A percentile compares a stretch with the other conserved stretches of the same genome.
Evolutionary conservation across 2,329 filamentous ascomycete genomes (phyloP).

Genomic region (Apiospora malaysiana): DNA sequence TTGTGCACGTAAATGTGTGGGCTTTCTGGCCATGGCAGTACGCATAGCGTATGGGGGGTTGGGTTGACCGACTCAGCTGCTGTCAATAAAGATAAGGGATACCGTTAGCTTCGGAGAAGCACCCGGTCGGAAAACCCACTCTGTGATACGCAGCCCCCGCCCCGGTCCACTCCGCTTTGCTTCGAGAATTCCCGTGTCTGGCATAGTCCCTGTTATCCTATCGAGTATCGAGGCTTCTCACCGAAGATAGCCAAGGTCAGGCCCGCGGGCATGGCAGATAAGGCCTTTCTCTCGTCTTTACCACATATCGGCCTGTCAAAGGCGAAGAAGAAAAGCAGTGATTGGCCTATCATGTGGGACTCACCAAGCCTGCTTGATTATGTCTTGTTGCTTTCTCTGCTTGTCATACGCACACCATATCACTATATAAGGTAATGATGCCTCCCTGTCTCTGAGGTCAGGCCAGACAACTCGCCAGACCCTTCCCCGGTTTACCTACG

Average conservation of each 20-base stretch:
- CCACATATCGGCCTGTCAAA: background rate
- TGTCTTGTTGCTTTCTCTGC: background rate
- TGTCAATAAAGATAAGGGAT: slow-evolving; percentile 1
- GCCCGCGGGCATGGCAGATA: background rate
- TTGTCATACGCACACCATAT: background rate
- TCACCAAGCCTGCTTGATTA: background rate
- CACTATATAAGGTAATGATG: background rate
- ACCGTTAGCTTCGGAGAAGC: slow-evolving; percentile 9
- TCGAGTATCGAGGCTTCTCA: background rate
- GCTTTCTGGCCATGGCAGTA: background rate
- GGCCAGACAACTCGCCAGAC: background rate
- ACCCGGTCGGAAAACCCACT: background rate
- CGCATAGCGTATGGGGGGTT: background rate
- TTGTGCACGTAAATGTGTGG: background rate
- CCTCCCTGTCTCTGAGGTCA: background rate
- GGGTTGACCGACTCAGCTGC: background rate
- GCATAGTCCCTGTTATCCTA: background rate
- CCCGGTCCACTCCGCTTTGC: background rate
- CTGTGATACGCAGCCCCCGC: slow-evolving; percentile 6
- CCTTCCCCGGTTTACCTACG: background rate
- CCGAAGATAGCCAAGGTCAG: background rate
- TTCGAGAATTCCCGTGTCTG: background rate
- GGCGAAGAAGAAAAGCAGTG: background rate
- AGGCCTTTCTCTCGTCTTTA: background rate
- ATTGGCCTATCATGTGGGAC: background rate